phyloP scores from a whole-genome alignment of 2,329 filamentous ascomycete genomes.

The Apiospora malaysiana region DNA sequence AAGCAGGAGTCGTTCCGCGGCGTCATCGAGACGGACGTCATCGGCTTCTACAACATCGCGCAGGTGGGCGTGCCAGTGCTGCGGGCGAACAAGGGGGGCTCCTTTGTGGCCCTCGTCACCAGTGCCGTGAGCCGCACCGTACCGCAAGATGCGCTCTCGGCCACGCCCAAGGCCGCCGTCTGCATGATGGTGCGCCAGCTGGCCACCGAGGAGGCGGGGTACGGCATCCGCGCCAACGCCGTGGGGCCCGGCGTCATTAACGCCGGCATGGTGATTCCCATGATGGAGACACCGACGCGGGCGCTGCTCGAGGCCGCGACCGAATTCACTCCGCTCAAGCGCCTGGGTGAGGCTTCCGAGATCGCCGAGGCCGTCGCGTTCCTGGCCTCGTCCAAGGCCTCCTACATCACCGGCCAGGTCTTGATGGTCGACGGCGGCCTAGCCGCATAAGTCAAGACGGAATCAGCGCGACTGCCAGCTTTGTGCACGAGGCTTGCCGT shows the following conservation, averaged over 20 bases:
- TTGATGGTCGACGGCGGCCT: conserved; percentile 32
- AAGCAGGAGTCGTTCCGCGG: conserved; percentile 18
- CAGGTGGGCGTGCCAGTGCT: conserved; percentile 22
- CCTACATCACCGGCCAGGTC: conserved; percentile 32
- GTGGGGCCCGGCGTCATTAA: conserved; percentile 23
- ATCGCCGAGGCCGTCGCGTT: conserved; percentile 31
- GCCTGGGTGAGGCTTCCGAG: conserved; percentile 31
- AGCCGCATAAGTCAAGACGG: conserved; percentile 16
- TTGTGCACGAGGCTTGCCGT: too few species aligned
- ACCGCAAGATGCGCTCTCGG: conserved; percentile 22
- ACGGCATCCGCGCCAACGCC: conserved; percentile 24
- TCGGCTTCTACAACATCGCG: conserved; percentile 23
- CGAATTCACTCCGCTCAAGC: conserved; percentile 27
- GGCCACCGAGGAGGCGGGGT: conserved; percentile 19
- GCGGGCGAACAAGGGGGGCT: conserved; percentile 15
- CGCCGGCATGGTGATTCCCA: conserved; percentile 22
- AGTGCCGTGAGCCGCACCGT: conserved; percentile 19
- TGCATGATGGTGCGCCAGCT: conserved; percentile 23
- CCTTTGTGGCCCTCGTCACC: conserved; percentile 21
- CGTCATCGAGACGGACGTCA: conserved; percentile 24
- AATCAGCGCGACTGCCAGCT: neutral
- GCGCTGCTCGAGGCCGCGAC: conserved; percentile 20
- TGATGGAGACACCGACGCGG: conserved; percentile 18
- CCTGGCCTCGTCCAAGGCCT: conserved; percentile 29
- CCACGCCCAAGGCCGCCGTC: conserved; percentile 23